These are phyloP conservation scores for Pestalotiopsis sp. DNA, from an alignment of 2,329 filamentous ascomycete genomes.

Conservation along the genomic window DNA sequence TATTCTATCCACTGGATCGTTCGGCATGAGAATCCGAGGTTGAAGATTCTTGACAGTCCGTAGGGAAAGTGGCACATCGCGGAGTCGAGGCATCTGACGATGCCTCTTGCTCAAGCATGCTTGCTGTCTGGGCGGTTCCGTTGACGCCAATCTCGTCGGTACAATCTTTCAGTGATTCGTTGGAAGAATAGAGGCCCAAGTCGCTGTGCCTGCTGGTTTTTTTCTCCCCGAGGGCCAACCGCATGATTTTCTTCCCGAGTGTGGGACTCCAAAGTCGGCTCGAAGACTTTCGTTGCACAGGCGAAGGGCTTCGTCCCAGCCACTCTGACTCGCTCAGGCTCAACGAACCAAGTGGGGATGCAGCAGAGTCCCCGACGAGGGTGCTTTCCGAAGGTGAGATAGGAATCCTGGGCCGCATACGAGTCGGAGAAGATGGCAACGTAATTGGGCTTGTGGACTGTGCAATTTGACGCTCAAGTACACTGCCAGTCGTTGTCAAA, in stretches of 20 bases:
- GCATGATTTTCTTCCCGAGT: conserved; percentile 16
- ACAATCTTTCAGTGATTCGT: not conserved
- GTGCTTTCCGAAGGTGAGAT: conserved; percentile 14
- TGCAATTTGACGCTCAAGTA: conserved; percentile 29
- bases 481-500: conserved; percentile 30
- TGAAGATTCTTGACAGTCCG: not conserved
- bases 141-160: not conserved
- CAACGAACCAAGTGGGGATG: conserved; percentile 16
- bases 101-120: not conserved
- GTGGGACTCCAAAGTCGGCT: conserved; percentile 23
- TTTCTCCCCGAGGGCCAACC: not conserved
- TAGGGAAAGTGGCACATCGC: not conserved
- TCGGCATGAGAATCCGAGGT: not conserved
- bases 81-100: not conserved
- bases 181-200: not conserved
- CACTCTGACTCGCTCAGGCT: conserved; percentile 31
- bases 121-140: not conserved
- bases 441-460: conserved; percentile 27
- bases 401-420: conserved; percentile 12
- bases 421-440: conserved; percentile 19
- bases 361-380: conserved; percentile 6
- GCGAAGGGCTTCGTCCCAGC: conserved; percentile 31
- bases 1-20: conserved; percentile 1
- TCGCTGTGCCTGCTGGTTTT: conserved; percentile 9
- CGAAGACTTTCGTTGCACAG: conserved; percentile 15